Conservation (phyloP, 345 rosid species). For the Corchorus olitorius region DNA sequence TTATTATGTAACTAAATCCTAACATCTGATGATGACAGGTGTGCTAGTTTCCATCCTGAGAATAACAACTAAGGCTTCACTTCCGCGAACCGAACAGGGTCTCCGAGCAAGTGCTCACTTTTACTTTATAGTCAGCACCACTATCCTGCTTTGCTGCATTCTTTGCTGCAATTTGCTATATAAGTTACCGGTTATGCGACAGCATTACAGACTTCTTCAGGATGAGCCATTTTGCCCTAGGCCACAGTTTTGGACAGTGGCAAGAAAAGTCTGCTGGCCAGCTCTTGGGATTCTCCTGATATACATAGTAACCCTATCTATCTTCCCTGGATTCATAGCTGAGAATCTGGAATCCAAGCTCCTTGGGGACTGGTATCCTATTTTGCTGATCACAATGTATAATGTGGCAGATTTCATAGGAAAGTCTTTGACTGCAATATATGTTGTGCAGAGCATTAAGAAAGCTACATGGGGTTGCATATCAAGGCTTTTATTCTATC, state of each 20-base stretch:
- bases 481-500: conserved; percentile 70
- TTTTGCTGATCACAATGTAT: conserved; percentile 72
- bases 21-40: conserved; percentile 41
- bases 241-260: conserved; percentile 48
- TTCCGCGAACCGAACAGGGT: conserved; percentile 72
- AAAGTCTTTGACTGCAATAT: conserved; percentile 71
- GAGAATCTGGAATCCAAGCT: conserved; percentile 58
- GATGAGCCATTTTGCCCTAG: conserved; percentile 34
- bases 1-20: conserved; percentile 2
- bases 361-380: conserved; percentile 80
- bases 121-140: conserved; percentile 73
- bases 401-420: conserved; percentile 76
- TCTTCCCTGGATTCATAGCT: conserved; percentile 84
- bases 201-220: conserved; percentile 34
- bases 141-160: conserved; percentile 62
- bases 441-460: conserved; percentile 51
- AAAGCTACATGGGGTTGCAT: conserved; percentile 69
- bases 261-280: conserved; percentile 59
- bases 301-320: conserved; percentile 73
- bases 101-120: conserved; percentile 72
- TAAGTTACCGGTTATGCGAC: conserved; percentile 78
- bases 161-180: conserved; percentile 58
- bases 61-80: conserved; percentile 79
- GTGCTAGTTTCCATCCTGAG: conserved; percentile 74
- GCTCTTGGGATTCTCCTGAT: conserved; percentile 60